Evolutionary conservation across 768 basidiomycete genomes (phyloP), one percentile per base, ranked within the genome.

Genomic region (Trametes maxima): DNA sequence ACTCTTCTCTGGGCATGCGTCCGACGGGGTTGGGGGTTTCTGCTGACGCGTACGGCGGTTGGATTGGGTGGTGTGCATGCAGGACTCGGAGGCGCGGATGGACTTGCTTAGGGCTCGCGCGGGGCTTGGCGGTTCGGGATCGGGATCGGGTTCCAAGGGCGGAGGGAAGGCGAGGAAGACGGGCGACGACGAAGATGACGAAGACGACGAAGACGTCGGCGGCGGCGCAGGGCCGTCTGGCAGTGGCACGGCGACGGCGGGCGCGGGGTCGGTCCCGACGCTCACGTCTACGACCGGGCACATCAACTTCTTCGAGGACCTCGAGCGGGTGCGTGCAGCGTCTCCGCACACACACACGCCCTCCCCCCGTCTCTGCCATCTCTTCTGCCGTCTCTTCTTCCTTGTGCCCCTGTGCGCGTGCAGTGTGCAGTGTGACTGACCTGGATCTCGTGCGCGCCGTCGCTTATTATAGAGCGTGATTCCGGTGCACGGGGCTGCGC

Each of bases 81-180:
- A 90, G 89, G 92, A 94, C 70, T 84, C 90, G 37, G 92, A 94
- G 76, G 90, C 92, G 16, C 82, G 91, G 19, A 81, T 94, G 62
- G 80, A 82, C 37, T 64, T 83, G 11, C 75, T 94, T 44, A 76
- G 92, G 28, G 80, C 86, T 45, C 80, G 84, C 19, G 88, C 87
- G 5, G 87, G 87, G 0, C 40, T 63, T 69, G 57, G 28, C 3
- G 28, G 28, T 33, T 8, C 28, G 28, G 28, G 28, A 3, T 33
- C 28, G 3, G 28, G 28, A 3, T 33, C 28, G 4, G 28, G 28
- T 33, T 33, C 28, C 8, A 33, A 33, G 28, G 28, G 59, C 69
- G 70, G 57, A 69, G 57, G 42, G 13, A 37, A 59, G 43, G 24
- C 21, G 2, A 24, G 54, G 36, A 51, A 33, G 36, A 57, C 49